Base-by-base conservation (phyloP, 176 grass and related monocot genomes). In the Metroxylon sagu region DNA sequence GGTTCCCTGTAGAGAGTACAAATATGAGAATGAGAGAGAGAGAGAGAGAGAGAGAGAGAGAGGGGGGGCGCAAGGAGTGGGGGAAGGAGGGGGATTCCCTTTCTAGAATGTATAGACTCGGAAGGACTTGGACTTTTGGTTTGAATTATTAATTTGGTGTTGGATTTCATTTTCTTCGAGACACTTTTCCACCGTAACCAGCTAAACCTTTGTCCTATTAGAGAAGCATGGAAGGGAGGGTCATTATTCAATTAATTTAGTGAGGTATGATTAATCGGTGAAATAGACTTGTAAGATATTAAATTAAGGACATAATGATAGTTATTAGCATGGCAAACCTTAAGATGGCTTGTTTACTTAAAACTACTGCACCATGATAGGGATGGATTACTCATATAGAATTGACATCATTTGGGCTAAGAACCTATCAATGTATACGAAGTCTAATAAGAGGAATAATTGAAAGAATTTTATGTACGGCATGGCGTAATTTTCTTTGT, bases 171-270 rank as follows among this genome's bases (percentile, higher is more conserved):
- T 30, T 16, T 56, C 54, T 54, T 62, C 28, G 52, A 28, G 50
- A n/a, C 48, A 39, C 56, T 39, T 74, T 74, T 74, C 59, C 64
- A 74, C 59, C n/a, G 53, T 49, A 56, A 31, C 53, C 71, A 63
- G 55, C 58, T 74, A 43, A 43, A 43, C 10, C 35, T 35, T 35
- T 43, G 35, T 43, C 35, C 35, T 10, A 43, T 43, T 43, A 12
- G 35, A 43, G 8, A 43, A 43, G 35, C 2, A 43, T 43, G 7
- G 10, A 43, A 43, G 2, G 2, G 35, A 43, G 35, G 35, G 35
- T 12, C 10, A 43, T 43, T 43, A 43, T 43, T 43, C 6, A 12
- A 14, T 43, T 0, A 10, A 43, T 14, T 43, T 12, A 14, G 8
- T 43, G 21, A 23, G 21, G 21, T 23, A 23, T 23, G 21, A 23